Conservation (phyloP, 768 basidiomycete genomes). For the Pulveroboletus sp. region DNA sequence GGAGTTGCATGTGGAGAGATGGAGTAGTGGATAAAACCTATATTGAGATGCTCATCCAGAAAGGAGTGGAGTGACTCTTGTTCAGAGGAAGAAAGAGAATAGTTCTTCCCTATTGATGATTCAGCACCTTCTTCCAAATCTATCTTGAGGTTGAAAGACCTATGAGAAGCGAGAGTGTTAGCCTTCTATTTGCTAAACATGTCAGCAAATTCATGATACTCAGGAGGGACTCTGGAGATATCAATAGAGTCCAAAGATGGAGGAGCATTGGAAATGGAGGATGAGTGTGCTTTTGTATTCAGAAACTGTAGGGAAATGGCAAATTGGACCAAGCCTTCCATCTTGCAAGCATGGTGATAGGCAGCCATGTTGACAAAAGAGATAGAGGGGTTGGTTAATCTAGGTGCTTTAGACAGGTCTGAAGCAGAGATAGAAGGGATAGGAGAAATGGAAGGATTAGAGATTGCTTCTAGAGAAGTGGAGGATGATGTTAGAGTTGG, state of each 20-base stretch:
- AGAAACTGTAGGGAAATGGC: too few species aligned
- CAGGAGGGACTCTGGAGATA: background rate
- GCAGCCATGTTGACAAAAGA: too few species aligned
- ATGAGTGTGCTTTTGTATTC: background rate
- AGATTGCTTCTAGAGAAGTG: background rate
- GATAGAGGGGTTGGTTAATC: too few species aligned
- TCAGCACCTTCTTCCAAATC: background rate
- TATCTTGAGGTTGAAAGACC: background rate
- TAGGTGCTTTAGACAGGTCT: too few species aligned
- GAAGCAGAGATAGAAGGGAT: too few species aligned
- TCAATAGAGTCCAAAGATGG: background rate
- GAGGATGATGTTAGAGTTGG: background rate
- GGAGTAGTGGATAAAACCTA: background rate
- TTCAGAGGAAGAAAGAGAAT: conserved; percentile 20
- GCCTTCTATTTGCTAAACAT: conserved; percentile 13
- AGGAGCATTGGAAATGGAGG: background rate
- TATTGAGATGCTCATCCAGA: conserved; percentile 33
- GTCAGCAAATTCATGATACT: conserved; percentile 16
- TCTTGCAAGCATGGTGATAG: too few species aligned
- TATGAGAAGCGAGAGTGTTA: background rate
- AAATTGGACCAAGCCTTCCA: background rate
- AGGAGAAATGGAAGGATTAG: too few species aligned
- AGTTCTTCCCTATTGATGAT: background rate
- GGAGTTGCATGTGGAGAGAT: background rate
- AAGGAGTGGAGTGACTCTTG: conserved; percentile 33